Percentiles rank a stretch among this genome's conserved stretches.
Evolutionary conservation across 2,329 filamentous ascomycete genomes (phyloP).

Genomic region (Pseudofabraea citricarpa): DNA sequence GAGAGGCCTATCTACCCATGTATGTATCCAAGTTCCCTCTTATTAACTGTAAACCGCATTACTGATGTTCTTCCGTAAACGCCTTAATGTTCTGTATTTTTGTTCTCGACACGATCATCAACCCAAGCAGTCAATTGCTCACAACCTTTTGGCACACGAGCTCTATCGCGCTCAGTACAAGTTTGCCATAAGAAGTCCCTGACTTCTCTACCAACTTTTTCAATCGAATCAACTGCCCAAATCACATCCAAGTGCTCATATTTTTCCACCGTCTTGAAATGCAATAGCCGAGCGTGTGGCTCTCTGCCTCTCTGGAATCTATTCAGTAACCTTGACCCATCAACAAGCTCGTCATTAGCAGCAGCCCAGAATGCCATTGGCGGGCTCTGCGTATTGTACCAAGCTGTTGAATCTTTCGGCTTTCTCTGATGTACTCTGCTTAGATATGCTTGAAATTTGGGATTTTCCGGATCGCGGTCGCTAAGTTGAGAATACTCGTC

Average conservation of each 20-base stretch:
- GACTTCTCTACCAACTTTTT: constrained; percentile 78
- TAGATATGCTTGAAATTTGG: constrained; percentile 13
- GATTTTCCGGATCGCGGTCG: constrained; percentile 23
- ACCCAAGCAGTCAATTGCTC: constrained; percentile 22
- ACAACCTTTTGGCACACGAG: constrained; percentile 22
- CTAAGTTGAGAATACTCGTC: too few species aligned
- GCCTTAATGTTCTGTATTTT: too few species aligned
- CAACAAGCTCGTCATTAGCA: constrained; percentile 78
- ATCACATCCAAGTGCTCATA: constrained; percentile 95
- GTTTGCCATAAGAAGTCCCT: constrained; percentile 83
- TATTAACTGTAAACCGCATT: too few species aligned
- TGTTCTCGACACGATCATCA: constrained; percentile 7
- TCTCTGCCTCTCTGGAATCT: constrained; percentile 74
- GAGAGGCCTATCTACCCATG: too few species aligned
- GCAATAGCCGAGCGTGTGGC: constrained; percentile 74
- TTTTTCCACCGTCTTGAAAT: constrained; percentile 75
- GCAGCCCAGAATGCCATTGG: constrained; percentile 87
- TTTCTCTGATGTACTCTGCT: constrained; percentile 30
- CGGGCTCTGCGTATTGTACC: constrained; percentile 77
- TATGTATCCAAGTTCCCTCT: too few species aligned
- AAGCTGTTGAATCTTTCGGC: constrained; percentile 54
- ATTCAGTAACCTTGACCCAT: constrained; percentile 68
- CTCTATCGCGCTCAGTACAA: constrained; percentile 31
- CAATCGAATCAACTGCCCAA: constrained; percentile 86
- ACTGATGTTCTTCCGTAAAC: constrained; percentile 23